Base-by-base conservation (phyloP, 306 rosid genomes). In the Vicia villosa region DNA sequence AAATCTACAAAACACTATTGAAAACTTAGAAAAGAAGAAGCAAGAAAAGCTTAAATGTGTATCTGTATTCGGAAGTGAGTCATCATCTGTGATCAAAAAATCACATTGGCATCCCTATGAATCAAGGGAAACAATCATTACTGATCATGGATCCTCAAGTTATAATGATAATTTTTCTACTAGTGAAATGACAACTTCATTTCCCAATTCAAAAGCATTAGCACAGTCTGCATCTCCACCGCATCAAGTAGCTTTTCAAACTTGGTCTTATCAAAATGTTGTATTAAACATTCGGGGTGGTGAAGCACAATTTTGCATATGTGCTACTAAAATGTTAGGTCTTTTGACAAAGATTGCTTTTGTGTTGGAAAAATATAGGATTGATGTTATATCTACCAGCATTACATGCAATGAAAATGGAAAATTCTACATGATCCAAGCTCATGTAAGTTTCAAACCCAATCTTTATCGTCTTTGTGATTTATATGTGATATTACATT, bases 291-390 rank as follows among this genome's bases (percentile, higher is more conserved):
- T 86, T 8, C 81, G 72, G 13, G 92, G 90, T 5, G 72, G 60
- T 6, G 77, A 80, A n/a, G 98, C 98, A n/a, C 91, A 90, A 7
- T 81, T 86, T 38, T 56, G 74, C 68, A 74, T 90, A 3, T 90
- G 81, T 47, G 26, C 84, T 0, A 37, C 71, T 13, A 87, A 63
- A 81, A 88, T 81, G 66, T 54, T 68, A 0, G 84, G 94, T 1
- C 63, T 88, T 20, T 66, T 86, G 41, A 6, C 87, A 26, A 16
- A 64, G 26, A 80, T 94, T 24, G 28, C 28, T 24, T 24, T 24
- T 24, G 28, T 24, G 28, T 24, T 24, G 3, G 28, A 24, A 24
- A 24, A 24, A 24, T 24, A 24, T 24, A 2, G 28, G 28, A 24
- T 24, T 24, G 28, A 24, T 24, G 28, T 24, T 24, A 4, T 24